Conservation (phyloP, 2,329 filamentous ascomycete genomes). For the Fusarium mangiferae region DNA sequence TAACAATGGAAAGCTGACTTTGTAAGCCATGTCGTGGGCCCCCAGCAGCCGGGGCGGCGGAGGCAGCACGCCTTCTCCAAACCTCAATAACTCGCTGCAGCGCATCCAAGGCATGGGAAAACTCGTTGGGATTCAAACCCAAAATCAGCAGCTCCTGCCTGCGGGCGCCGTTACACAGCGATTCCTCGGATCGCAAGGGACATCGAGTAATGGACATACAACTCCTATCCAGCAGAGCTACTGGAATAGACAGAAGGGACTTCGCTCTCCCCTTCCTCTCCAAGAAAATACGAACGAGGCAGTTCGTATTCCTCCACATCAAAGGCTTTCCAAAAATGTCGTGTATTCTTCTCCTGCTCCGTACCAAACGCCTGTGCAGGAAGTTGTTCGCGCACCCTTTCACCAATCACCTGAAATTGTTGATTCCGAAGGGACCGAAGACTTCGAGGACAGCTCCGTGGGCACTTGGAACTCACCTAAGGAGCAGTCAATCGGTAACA, state of each 20-base stretch:
- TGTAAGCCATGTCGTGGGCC: not conserved
- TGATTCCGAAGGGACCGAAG: not conserved
- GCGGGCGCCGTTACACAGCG: not conserved
- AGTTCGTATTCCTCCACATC: not conserved
- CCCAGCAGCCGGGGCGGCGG: not conserved
- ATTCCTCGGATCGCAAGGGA: not conserved
- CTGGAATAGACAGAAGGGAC: not conserved
- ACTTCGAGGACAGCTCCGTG: not conserved
- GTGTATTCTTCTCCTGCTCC: not conserved
- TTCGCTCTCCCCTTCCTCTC: not conserved
- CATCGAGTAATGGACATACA: not conserved
- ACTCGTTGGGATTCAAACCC: not conserved
- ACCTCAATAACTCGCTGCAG: slow-evolving; percentile 7
- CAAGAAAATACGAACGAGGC: not conserved
- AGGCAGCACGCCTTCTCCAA: not conserved
- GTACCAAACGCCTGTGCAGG: not conserved
- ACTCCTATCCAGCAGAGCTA: not conserved
- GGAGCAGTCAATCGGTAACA: not conserved
- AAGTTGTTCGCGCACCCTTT: not conserved
- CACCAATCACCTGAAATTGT: not conserved
- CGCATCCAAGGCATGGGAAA: not conserved
- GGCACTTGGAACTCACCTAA: slow-evolving; percentile 21
- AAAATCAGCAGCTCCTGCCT: slow-evolving; percentile 10
- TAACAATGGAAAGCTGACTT: not conserved
- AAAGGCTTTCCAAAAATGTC: not conserved